phyloP scores from a whole-genome alignment of 352 stramenopile genomes.

The Pythium sp. region DNA sequence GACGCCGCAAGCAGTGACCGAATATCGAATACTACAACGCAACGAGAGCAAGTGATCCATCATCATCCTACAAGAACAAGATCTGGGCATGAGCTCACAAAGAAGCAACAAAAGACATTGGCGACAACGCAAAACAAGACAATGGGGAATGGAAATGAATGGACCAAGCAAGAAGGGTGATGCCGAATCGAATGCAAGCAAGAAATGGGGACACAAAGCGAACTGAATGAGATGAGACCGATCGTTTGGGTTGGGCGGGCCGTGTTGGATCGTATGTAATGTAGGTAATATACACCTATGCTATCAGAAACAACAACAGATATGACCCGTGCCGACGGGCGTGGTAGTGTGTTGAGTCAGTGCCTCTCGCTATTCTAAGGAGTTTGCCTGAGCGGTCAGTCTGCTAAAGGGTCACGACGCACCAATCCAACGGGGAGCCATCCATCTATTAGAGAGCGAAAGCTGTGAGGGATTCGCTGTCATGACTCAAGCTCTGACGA shows the following conservation, averaged over 20 bases:
- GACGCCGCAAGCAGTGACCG: slow-evolving; percentile 5
- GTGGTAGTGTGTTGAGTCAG: too few relatives aligned
- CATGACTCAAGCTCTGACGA: background rate
- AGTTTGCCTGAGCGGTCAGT: background rate
- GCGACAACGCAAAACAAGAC: background rate
- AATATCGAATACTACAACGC: background rate
- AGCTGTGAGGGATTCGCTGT: background rate
- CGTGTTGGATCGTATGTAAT: slow-evolving; percentile 16
- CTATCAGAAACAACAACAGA: slow-evolving; percentile 5
- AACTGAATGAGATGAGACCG: slow-evolving; percentile 1
- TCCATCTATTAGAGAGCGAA: background rate
- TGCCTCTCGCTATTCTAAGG: background rate
- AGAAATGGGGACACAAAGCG: background rate
- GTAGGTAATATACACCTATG: slow-evolving; percentile 18
- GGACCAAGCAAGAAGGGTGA: slow-evolving; percentile 1
- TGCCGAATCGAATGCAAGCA: background rate
- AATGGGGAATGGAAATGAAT: slow-evolving; percentile 4
- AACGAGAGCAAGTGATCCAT: background rate
- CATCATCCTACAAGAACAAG: background rate
- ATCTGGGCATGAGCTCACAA: background rate
- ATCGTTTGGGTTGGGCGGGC: background rate
- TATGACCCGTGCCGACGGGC: too few relatives aligned
- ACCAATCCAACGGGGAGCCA: background rate
- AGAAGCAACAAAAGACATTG: background rate
- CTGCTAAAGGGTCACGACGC: background rate